phyloP scores from a whole-genome alignment of 306 rosid genomes.

The Lupinus albus region DNA sequence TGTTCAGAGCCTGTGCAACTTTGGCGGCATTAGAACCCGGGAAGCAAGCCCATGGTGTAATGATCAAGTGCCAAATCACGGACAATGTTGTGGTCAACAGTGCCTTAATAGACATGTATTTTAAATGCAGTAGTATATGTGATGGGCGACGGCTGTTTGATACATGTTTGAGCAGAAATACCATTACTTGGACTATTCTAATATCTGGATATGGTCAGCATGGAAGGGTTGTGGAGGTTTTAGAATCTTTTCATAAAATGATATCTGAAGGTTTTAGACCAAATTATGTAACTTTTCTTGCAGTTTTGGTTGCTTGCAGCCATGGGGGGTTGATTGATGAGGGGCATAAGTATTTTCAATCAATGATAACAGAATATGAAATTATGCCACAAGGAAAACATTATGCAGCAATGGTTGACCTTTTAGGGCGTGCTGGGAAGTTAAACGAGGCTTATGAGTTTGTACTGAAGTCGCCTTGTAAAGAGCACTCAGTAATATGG shows the following conservation, averaged over 20 bases:
- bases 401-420: conserved; percentile 74
- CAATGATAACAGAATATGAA: conserved; percentile 66
- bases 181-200: conserved; percentile 73
- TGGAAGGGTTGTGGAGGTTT: conserved; percentile 66
- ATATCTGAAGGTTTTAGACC: conserved; percentile 65
- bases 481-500: conserved; percentile 70
- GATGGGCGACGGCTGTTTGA: conserved; percentile 61
- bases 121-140: conserved; percentile 65
- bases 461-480: conserved; percentile 61
- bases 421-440: conserved; percentile 69
- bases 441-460: conserved; percentile 66
- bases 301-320: conserved; percentile 84
- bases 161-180: conserved; percentile 60
- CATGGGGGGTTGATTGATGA: conserved; percentile 70
- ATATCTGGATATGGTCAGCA: conserved; percentile 79
- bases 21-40: conserved; percentile 72
- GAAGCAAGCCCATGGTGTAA: conserved; percentile 61
- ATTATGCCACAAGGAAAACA: conserved; percentile 71
- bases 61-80: conserved; percentile 63
- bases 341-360: conserved; percentile 64
- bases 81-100: conserved; percentile 67
- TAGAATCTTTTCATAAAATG: conserved; percentile 63
- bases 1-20: conserved; percentile 70
- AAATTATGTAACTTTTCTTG: conserved; percentile 72
- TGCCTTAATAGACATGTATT: conserved; percentile 78